phyloP scores from a whole-genome alignment of 768 basidiomycete genomes.

The Amanita rubescens region DNA sequence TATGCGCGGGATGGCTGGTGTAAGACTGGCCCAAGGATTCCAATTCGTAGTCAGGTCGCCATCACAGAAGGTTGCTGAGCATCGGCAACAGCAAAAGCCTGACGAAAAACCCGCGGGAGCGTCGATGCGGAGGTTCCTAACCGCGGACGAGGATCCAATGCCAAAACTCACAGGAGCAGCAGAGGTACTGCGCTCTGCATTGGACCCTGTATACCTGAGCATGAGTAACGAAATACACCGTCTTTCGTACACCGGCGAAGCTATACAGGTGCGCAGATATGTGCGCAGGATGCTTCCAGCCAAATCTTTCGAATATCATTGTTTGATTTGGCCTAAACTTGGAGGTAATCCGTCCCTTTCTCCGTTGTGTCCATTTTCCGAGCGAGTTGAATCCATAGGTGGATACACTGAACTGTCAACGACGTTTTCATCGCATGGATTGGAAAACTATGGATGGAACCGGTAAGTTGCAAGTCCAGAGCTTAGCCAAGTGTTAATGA shows the following conservation, averaged over 20 bases:
- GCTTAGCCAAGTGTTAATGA: not conserved
- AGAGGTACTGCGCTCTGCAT: constrained; percentile 50
- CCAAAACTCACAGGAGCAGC: constrained; percentile 59
- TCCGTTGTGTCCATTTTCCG: not conserved
- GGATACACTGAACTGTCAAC: constrained; percentile 79
- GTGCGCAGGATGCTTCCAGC: constrained; percentile 64
- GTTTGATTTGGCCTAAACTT: constrained; percentile 89
- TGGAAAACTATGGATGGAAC: constrained; percentile 86
- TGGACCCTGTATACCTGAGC: constrained; percentile 80
- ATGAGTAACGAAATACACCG: constrained; percentile 95
- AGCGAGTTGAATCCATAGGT: constrained; percentile 19
- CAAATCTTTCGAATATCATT: constrained; percentile 69
- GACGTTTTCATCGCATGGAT: constrained; percentile 67
- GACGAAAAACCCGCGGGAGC: constrained; percentile 30
- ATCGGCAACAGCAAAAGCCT: constrained; percentile 20
- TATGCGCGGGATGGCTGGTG: constrained; percentile 91
- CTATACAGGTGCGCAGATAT: constrained; percentile 82
- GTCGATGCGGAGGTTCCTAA: constrained; percentile 42
- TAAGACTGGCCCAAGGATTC: constrained; percentile 89
- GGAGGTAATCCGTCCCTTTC: constrained; percentile 34
- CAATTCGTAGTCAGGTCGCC: constrained; percentile 72
- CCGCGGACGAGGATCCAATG: constrained; percentile 39
- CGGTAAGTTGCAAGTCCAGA: constrained; percentile 35
- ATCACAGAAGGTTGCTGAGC: constrained; percentile 17
- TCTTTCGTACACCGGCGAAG: constrained; percentile 85